Evolutionary conservation across 352 stramenopile genomes (phyloP).

Genomic region (Blastocystis sp.): DNA sequence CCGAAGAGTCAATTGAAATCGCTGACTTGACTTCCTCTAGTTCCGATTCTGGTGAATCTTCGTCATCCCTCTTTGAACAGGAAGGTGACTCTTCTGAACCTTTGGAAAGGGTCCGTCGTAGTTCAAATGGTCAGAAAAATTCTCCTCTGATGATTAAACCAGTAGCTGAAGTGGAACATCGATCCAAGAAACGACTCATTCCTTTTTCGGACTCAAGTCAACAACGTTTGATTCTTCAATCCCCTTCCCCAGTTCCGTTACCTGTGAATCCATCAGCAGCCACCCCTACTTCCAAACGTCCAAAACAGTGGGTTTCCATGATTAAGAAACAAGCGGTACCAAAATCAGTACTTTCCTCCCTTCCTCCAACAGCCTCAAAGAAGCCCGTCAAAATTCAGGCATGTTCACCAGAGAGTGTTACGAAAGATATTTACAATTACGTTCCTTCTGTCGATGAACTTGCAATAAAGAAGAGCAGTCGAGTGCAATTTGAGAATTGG

Average conservation of each 20-base stretch:
- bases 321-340: not conserved
- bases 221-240: not conserved
- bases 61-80: conserved; percentile 6
- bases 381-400: not conserved
- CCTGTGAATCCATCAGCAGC: no score
- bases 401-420: not conserved
- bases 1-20: not conserved
- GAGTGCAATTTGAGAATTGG: conserved; percentile 19
- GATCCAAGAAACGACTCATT: no score
- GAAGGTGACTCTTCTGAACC: not conserved
- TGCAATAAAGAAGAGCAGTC: not conserved
- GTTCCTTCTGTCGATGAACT: not conserved
- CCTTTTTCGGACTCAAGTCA: not conserved
- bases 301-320: not conserved
- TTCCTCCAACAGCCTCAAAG: not conserved
- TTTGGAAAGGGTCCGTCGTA: no score
- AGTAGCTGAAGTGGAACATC: no score
- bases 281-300: no score
- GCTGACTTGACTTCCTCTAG: not conserved
- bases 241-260: not conserved
- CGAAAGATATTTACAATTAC: conserved; percentile 20
- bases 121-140: no score
- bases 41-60: not conserved
- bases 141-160: not conserved
- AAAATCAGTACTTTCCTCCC: not conserved